Percentiles rank a stretch among this genome's conserved stretches.
Evolutionary conservation across 2,329 filamentous ascomycete genomes (phyloP).

Genomic region (Ceratocystis cacaofunesta): DNA sequence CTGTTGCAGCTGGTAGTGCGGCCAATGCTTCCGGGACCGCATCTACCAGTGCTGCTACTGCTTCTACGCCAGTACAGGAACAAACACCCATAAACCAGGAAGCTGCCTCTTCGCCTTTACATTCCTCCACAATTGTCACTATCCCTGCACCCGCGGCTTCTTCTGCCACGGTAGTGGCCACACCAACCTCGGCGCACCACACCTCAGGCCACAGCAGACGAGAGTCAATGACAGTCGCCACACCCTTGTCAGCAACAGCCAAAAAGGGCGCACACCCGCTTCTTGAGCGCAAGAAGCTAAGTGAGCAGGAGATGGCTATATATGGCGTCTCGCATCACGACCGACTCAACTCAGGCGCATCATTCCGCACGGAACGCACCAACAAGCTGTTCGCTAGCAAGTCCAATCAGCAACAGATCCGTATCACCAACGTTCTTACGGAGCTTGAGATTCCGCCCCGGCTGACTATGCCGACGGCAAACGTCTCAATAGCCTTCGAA

Average conservation of each 20-base stretch:
- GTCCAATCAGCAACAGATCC: slow-evolving; percentile 57
- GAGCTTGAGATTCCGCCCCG: slow-evolving; percentile 57
- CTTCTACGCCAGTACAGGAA: not conserved
- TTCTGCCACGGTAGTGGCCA: slow-evolving; percentile 15
- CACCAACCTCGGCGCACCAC: not conserved
- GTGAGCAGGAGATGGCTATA: slow-evolving; percentile 56
- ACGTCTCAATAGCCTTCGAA: slow-evolving; percentile 58
- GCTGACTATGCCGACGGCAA: slow-evolving; percentile 59
- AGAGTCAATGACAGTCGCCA: slow-evolving; percentile 30
- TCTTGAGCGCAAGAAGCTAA: slow-evolving; percentile 51
- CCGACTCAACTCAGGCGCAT: slow-evolving; percentile 68
- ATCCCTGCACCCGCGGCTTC: not conserved
- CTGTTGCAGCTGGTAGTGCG: not conserved
- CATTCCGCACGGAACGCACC: slow-evolving; percentile 75
- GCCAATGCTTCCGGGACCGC: not conserved
- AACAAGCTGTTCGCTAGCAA: slow-evolving; percentile 67
- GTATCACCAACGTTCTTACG: slow-evolving; percentile 56
- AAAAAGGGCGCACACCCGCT: slow-evolving; percentile 24
- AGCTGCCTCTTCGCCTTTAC: not conserved
- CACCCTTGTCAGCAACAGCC: slow-evolving; percentile 24
- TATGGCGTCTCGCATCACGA: slow-evolving; percentile 82
- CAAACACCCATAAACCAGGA: slow-evolving; percentile 2
- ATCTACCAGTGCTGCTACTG: not conserved
- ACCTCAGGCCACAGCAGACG: slow-evolving; percentile 25
- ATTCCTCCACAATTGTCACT: slow-evolving; percentile 22